Percentiles rank a stretch among this genome's conserved stretches.
Conservation (phyloP, 1,139 yeast species). For the Nadsonia commutata region DNA sequence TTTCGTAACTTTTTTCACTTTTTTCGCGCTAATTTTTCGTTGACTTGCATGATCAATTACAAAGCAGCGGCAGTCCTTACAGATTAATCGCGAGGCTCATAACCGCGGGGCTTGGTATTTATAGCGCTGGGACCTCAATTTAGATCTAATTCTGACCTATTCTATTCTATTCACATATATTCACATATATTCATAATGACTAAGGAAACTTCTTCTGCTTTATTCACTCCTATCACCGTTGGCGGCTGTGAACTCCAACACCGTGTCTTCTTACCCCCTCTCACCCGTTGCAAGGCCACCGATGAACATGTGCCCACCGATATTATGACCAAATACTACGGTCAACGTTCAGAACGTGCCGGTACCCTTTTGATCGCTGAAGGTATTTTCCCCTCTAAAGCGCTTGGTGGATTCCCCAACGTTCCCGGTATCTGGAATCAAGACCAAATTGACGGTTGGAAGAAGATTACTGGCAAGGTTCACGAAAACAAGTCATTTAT, state of each 20-base stretch:
- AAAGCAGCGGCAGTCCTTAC: neutral
- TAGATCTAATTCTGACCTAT: neutral
- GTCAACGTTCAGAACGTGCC: neutral
- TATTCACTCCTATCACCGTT: constrained; percentile 19
- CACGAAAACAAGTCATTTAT: constrained; percentile 37
- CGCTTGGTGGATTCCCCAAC: constrained; percentile 24
- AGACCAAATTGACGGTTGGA: constrained; percentile 35
- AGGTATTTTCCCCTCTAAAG: constrained; percentile 1
- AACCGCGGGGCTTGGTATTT: neutral
- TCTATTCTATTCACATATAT: neutral
- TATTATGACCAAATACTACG: neutral
- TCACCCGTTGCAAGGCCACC: constrained; percentile 32
- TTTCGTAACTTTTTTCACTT: no score
- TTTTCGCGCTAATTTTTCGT: no score
- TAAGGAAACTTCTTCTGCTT: neutral
- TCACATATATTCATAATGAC: neutral
- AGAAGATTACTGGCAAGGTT: constrained; percentile 30
- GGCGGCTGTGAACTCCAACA: constrained; percentile 19
- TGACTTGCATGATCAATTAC: neutral
- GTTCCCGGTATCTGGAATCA: constrained; percentile 39
- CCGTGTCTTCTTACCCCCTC: constrained; percentile 35
- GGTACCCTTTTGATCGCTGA: constrained; percentile 3
- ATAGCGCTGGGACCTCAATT: neutral
- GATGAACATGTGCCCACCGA: neutral
- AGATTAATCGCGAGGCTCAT: neutral